These are phyloP conservation scores for Naganishia antarctica DNA, from an alignment of 768 basidiomycete species.

Conservation along the genomic window DNA sequence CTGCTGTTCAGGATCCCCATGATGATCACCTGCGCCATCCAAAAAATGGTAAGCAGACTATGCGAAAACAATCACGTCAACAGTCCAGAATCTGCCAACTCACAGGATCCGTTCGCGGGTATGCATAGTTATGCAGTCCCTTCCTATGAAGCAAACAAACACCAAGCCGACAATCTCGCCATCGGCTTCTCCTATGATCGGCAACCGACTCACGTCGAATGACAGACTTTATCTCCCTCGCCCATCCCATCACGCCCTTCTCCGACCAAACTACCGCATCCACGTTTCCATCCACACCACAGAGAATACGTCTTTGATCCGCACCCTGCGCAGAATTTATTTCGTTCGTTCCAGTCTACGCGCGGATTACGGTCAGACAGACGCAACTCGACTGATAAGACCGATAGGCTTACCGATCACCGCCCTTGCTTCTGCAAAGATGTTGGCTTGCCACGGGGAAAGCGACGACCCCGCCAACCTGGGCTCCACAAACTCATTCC, in stretches of 20 bases:
- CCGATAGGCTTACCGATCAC: constrained; percentile 58
- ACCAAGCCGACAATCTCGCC: not conserved
- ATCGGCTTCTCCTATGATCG: too few species aligned
- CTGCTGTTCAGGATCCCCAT: constrained; percentile 77
- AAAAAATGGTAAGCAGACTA: not conserved
- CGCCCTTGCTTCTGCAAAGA: constrained; percentile 73
- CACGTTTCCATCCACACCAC: constrained; percentile 95
- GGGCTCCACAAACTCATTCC: constrained; percentile 51
- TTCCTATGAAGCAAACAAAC: constrained; percentile 53
- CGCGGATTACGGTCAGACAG: too few species aligned
- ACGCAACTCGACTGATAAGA: too few species aligned
- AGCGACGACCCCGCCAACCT: constrained; percentile 50
- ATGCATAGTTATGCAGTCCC: constrained; percentile 75
- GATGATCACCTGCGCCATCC: constrained; percentile 83
- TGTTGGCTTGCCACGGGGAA: constrained; percentile 62
- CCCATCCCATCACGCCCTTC: constrained; percentile 22
- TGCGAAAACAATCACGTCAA: not conserved
- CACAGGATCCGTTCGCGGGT: constrained; percentile 48
- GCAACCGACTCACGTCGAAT: constrained; percentile 64
- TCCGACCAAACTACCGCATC: constrained; percentile 57
- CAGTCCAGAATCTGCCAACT: constrained; percentile 4
- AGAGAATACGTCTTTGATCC: constrained; percentile 73
- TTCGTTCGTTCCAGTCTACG: constrained; percentile 82
- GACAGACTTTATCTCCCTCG: constrained; percentile 61
- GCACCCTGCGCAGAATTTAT: constrained; percentile 89